Evolutionary conservation across 2,329 filamentous ascomycete species (phyloP), one percentile per base, ranked within the genome.

Genomic region (Tolypocladium ophioglossoides): DNA sequence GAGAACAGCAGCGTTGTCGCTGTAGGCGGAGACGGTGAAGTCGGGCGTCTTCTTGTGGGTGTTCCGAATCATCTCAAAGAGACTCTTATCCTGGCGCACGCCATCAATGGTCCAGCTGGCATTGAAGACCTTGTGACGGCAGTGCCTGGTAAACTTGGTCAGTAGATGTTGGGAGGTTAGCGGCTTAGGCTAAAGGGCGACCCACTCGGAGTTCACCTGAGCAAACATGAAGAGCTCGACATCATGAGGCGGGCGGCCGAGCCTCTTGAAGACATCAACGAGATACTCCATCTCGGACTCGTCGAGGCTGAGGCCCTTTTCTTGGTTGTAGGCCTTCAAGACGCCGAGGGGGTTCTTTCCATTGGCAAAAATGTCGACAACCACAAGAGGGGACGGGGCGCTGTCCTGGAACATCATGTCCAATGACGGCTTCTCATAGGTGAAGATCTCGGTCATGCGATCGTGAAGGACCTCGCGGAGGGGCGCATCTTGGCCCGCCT

Each of bases 211-310:
- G 76, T 97, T 97, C 68, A 99, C 92, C 73, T 99, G 94, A 18
- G 92, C 92, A 70, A 97, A 99, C 94, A 97, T 97, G 78, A 97
- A 97, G 24, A 97, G 79, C 73, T 99, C 94, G 47, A 97, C 89
- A 68, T 97, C 94, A 57, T 91, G 86, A 1, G 89, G 89, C 50
- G 80, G 75, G 39, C 84, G 75, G 58, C 83, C 80, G 20, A 68
- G 65, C 49, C 62, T 61, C 52, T 61, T 64, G 56, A 68, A 69
- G 37, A 66, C 63, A 52, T 91, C 84, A n/a, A 96, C 89, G 40
- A 99, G 78, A 66, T 99, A 97, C 56, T 95, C 85, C 69, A 97
- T 95, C 69, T 99, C 91, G 10, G 86, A 85, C 55, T 84, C 78
- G 68, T 97, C 92, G 55, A 99, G 79, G 20, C 90, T 91, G 58